phyloP scores from a whole-genome alignment of 2,329 filamentous ascomycete genomes.

The Cryphonectria japonica region DNA sequence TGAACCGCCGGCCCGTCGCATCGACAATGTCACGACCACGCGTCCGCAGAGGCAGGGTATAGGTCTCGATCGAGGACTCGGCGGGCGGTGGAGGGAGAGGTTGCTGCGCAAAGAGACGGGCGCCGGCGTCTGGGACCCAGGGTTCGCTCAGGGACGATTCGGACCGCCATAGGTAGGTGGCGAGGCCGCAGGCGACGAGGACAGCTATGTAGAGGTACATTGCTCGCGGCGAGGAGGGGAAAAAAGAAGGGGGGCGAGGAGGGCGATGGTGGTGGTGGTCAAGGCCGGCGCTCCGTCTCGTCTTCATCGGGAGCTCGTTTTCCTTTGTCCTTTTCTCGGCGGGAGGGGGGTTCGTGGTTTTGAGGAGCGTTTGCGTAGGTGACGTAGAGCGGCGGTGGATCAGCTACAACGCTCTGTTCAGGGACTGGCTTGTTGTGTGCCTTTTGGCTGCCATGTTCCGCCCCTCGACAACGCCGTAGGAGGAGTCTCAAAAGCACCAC shows the following conservation, averaged over 20 bases:
- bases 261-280: constrained; percentile 19
- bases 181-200: constrained; percentile 43
- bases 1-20: constrained; percentile 58
- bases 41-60: constrained; percentile 61
- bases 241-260: constrained; percentile 21
- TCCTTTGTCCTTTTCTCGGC: background rate
- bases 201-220: constrained; percentile 45
- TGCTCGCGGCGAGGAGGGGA: background rate
- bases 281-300: constrained; percentile 22
- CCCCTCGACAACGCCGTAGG: background rate
- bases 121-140: constrained; percentile 55
- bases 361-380: constrained; percentile 2
- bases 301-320: constrained; percentile 18
- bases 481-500: background rate
- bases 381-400: background rate
- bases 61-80: constrained; percentile 49
- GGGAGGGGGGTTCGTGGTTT: background rate
- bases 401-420: constrained; percentile 13
- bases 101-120: constrained; percentile 52
- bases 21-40: constrained; percentile 65
- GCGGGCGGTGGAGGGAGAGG: constrained; percentile 51
- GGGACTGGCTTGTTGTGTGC: constrained; percentile 14
- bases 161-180: constrained; percentile 49
- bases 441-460: constrained; percentile 9
- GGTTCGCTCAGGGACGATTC: constrained; percentile 49